Base-by-base conservation (phyloP, 1,284 basidiomycete species). In the Taiwanofungus camphoratus region DNA sequence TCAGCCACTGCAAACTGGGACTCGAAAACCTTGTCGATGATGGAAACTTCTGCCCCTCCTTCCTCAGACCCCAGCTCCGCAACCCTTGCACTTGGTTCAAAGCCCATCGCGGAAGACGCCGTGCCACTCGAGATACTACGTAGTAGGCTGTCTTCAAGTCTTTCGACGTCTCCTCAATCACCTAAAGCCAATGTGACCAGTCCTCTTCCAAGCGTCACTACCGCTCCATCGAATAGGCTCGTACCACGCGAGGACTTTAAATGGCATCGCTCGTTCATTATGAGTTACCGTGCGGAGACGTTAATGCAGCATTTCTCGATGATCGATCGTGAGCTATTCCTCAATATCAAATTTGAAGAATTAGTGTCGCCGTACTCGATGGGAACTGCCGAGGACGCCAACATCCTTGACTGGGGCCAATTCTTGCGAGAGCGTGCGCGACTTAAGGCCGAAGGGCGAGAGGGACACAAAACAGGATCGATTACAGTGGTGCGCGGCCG, bases 321-420 rank as follows among this genome's bases (percentile, higher is more conserved):
- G 72, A 92, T 95, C 55, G 92, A 95, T 52, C 74, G 86, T 15
- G 92, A 94, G 57, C 66, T 95, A 42, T 87, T 93, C 60, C 79
- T 87, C 56, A 74, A 77, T 16, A 75, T 95, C 57, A 84, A 81
- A 54, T 91, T 90, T 58, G 87, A 91, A 55, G 90, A 93, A 55
- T 69, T 93, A 9, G 79, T 90, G 23, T 72, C 79, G 45, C 74
- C 77, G 34, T 77, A 83, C 39, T 87, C 82, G 81, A 70, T 76
- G 56, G 52, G 52, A 9, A 67, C 68, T 6, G 71, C 74, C 29
- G 74, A 77, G 42, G 79, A 82, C 39, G 74, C 78, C 15, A 76
- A 89, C 55, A 77, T 91, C 13, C 69, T 85, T 7, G 90, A 93
- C 59, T 95, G 92, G 92, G 74, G 76, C 15, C 75, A 79, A 50